Base-by-base conservation (phyloP, 768 basidiomycete genomes). In the Lyophyllum decastes region DNA sequence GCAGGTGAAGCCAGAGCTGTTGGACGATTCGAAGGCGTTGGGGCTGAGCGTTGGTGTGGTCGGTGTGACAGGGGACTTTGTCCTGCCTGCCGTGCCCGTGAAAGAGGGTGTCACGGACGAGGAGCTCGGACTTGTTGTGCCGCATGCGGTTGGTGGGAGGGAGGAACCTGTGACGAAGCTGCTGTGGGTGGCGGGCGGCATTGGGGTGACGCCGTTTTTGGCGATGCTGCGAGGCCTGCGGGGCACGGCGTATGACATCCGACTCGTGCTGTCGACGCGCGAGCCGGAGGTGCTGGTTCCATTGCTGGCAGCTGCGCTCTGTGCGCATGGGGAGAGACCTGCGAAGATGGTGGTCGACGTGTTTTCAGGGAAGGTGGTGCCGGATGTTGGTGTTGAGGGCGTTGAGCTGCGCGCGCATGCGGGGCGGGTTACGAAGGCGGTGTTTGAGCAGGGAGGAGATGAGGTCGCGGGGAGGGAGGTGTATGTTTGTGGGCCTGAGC, bases 121-220 rank as follows among this genome's bases (percentile, higher is more conserved):
- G 10, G 64, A 64, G 45, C 55, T 63, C 27, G 60, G 63, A n/a
- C 17, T 66, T 16, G 33, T 33, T 43, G 52, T 61, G 9, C 63
- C 55, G 16, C 33, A 60, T 53, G 22, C 53, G 17, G n/a, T 24
- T 14, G 24, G 14, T 44, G 41, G 33, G 34, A 24, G 34, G 17
- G 19, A 24, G 50, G 14, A 45, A 30, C 25, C 27, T 64, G 61
- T 59, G 10, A 64, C 57, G 16, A 72, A 72, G 30, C 63, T 84
- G 26, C 67, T 86, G 25, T 87, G 83, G 84, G 69, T 84, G n/a
- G 85, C 84, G 0, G 86, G 84, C 22, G 86, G 86, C 0, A 87
- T 88, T 40, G 86, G 87, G 2, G 47, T 88, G 19, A 88, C 87
- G 17, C 86, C 85, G 0, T 88, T 84, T 68, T 64, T 88, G n/a